A percentile compares a stretch with the other conserved stretches of the same genome.
phyloP scores from a whole-genome alignment of 495 filamentous ascomycete genomes.

The Letharia lupina region DNA sequence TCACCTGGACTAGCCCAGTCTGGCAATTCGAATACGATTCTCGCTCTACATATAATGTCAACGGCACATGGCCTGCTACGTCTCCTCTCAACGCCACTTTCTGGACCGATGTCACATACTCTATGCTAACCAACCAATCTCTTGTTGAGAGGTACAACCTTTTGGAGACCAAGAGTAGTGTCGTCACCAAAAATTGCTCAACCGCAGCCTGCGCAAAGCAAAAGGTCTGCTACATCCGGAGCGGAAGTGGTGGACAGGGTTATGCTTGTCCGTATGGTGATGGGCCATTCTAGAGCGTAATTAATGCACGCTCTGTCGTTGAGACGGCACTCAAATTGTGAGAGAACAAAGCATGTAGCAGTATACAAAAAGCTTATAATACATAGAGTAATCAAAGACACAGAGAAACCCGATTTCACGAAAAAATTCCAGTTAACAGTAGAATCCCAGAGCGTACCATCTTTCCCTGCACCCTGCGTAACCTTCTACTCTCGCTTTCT shows the following conservation, averaged over 20 bases:
- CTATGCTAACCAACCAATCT: constrained; percentile 37
- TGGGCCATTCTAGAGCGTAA: constrained; percentile 9
- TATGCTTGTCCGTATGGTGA: constrained; percentile 34
- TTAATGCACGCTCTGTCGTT: background rate
- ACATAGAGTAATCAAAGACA: background rate
- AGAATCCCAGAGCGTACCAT: background rate
- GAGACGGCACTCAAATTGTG: no score
- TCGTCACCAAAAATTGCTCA: constrained; percentile 38
- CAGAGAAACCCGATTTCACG: background rate
- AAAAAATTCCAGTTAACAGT: no score
- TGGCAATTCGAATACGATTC: constrained; percentile 24
- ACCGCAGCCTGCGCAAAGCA: constrained; percentile 37
- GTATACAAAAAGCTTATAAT: background rate
- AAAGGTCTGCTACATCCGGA: constrained; percentile 44
- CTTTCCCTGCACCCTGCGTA: no score
- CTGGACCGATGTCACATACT: constrained; percentile 40
- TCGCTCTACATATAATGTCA: constrained; percentile 23
- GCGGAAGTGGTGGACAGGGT: constrained; percentile 37
- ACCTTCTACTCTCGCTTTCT: no score
- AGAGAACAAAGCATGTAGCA: background rate
- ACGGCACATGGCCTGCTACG: constrained; percentile 31
- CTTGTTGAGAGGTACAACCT: constrained; percentile 38
- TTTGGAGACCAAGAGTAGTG: constrained; percentile 39
- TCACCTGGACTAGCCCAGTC: constrained; percentile 20
- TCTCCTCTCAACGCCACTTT: constrained; percentile 41